Conservation (phyloP, 1,284 basidiomycete species). For the Cerrena zonata region DNA sequence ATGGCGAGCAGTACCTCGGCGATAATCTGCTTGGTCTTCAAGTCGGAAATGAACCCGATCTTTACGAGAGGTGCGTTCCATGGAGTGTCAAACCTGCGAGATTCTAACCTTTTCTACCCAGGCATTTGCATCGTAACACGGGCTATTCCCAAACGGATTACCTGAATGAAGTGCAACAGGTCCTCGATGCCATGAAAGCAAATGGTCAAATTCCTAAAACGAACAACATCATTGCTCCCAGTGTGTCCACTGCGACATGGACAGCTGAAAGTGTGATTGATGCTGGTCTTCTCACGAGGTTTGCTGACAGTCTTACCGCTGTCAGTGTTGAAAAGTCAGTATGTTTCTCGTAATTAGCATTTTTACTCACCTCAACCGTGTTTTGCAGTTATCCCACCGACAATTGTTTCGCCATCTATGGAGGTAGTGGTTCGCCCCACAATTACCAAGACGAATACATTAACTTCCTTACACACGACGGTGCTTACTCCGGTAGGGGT, state of each 20-base stretch:
- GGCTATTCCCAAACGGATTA: slow-evolving; percentile 42
- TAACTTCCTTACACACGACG: slow-evolving; percentile 51
- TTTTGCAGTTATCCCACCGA: slow-evolving; percentile 45
- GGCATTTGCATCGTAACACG: slow-evolving; percentile 30
- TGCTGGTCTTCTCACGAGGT: slow-evolving; percentile 40
- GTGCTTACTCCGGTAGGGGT: slow-evolving; percentile 31
- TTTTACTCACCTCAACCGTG: background rate
- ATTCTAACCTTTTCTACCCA: background rate
- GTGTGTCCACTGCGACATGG: slow-evolving; percentile 43
- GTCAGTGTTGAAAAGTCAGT: slow-evolving; percentile 48
- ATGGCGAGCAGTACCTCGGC: slow-evolving; percentile 48
- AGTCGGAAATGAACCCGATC: slow-evolving; percentile 69
- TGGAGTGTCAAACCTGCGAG: background rate
- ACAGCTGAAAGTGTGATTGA: slow-evolving; percentile 38
- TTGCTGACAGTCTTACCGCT: slow-evolving; percentile 32
- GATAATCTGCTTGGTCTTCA: slow-evolving; percentile 54
- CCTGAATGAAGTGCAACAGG: slow-evolving; percentile 41
- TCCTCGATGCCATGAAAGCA: slow-evolving; percentile 36
- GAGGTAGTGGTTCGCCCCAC: background rate
- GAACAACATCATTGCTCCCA: slow-evolving; percentile 43
- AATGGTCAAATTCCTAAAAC: slow-evolving; percentile 32
- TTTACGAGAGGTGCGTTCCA: slow-evolving; percentile 37
- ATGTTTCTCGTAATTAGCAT: background rate
- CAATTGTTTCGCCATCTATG: slow-evolving; percentile 33
- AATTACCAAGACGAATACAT: slow-evolving; percentile 52